Evolutionary conservation across 2,329 filamentous ascomycete species (phyloP).

Genomic region (Hypoxylon sp.): DNA sequence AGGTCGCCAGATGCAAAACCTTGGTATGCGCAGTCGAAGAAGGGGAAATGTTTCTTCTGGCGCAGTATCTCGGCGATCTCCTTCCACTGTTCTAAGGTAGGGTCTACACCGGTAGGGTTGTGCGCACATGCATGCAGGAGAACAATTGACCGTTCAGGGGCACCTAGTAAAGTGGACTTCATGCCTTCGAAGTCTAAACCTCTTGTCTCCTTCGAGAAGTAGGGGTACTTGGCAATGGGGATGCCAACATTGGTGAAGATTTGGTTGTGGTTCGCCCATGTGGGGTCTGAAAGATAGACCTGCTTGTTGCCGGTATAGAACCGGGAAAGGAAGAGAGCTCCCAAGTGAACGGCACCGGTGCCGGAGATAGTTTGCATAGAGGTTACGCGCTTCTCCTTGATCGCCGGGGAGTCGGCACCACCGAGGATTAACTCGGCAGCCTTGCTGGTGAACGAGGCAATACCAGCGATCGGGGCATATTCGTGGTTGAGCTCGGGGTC

Average conservation of each 20-base stretch:
- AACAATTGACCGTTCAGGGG: slow-evolving; percentile 86
- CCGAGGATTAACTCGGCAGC: slow-evolving; percentile 93
- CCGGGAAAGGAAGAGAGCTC: slow-evolving; percentile 91
- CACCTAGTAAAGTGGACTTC: slow-evolving; percentile 77
- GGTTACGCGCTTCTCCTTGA: slow-evolving; percentile 84
- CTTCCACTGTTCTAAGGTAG: slow-evolving; percentile 94
- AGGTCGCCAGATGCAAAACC: slow-evolving; percentile 96
- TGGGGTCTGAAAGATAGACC: slow-evolving; percentile 94
- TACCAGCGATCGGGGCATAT: slow-evolving; percentile 95
- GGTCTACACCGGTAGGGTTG: slow-evolving; percentile 98
- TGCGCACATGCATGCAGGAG: slow-evolving; percentile 96
- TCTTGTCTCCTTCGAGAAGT: slow-evolving; percentile 91
- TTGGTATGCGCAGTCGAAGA: slow-evolving; percentile 98
- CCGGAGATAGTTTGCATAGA: slow-evolving; percentile 97
- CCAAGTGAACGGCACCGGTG: slow-evolving; percentile 94
- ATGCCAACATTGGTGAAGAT: slow-evolving; percentile 95
- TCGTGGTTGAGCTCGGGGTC: slow-evolving; percentile 97
- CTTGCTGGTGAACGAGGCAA: slow-evolving; percentile 87
- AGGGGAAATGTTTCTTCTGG: slow-evolving; percentile 89
- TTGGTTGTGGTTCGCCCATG: slow-evolving; percentile 99
- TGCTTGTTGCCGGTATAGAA: slow-evolving; percentile 85
- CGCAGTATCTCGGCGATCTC: slow-evolving; percentile 85
- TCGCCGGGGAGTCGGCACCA: slow-evolving; percentile 78
- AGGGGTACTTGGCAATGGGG: slow-evolving; percentile 86
- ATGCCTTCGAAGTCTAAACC: slow-evolving; percentile 94